A percentile compares a stretch with the other conserved stretches of the same genome.
These are phyloP conservation scores for Aureobasidium vineae DNA, from an alignment of 2,329 filamentous ascomycete genomes.

Conservation along the genomic window DNA sequence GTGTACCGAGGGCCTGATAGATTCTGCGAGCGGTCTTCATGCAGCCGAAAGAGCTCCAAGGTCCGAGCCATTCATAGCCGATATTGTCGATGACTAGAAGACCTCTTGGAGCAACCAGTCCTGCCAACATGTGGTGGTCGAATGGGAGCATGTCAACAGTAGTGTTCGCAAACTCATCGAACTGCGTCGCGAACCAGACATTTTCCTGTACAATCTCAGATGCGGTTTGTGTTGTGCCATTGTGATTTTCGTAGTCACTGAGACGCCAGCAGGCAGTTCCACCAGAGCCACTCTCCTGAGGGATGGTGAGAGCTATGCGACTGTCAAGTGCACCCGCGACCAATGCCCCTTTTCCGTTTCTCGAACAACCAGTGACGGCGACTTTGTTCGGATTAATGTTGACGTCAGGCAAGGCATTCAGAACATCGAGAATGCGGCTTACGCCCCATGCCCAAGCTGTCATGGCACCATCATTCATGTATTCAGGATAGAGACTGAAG, in stretches of 20 bases:
- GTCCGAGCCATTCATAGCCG: conserved; percentile 58
- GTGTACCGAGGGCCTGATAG: conserved; percentile 55
- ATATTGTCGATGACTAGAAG: conserved; percentile 59
- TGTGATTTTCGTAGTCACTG: conserved; percentile 43
- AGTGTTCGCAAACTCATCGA: conserved; percentile 53
- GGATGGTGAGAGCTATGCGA: conserved; percentile 60
- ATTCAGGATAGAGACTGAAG: conserved; percentile 58
- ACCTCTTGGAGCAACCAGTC: conserved; percentile 56
- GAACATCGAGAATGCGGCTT: conserved; percentile 58
- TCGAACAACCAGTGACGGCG: conserved; percentile 62
- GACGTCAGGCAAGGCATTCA: conserved; percentile 50
- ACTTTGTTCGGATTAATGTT: conserved; percentile 46
- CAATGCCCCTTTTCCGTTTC: conserved; percentile 64
- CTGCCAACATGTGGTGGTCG: conserved; percentile 60
- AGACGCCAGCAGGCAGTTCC: conserved; percentile 59
- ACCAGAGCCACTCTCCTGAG: conserved; percentile 62
- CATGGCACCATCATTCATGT: conserved; percentile 57
- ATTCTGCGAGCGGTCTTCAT: conserved; percentile 57
- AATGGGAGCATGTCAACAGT: conserved; percentile 50
- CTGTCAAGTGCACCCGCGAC: conserved; percentile 59
- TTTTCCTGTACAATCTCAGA: conserved; percentile 60
- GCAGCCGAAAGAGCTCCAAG: conserved; percentile 56
- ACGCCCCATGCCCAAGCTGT: conserved; percentile 65
- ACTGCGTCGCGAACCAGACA: conserved; percentile 60
- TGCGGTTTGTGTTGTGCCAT: conserved; percentile 61